phyloP scores from a whole-genome alignment of 768 basidiomycete genomes.

The Xerocomus brunneocitrinus region DNA sequence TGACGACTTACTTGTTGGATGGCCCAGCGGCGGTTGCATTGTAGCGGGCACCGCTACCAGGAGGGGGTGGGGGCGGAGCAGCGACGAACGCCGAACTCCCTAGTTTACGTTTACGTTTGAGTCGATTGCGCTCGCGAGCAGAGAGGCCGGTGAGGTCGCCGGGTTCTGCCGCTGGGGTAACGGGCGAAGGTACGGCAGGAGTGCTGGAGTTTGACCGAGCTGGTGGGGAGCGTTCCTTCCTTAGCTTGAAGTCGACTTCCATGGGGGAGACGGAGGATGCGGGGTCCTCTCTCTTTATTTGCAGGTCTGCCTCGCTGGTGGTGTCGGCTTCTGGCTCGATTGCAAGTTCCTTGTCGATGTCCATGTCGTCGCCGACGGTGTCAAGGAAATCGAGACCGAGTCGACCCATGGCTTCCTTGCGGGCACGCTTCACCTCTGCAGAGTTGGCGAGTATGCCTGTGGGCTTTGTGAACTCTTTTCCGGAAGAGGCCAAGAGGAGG shows the following conservation, averaged over 20 bases:
- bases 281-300: constrained; percentile 38
- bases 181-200: constrained; percentile 46
- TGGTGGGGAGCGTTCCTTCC: constrained; percentile 39
- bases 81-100: constrained; percentile 82
- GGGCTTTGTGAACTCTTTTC: constrained; percentile 84
- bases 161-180: constrained; percentile 38
- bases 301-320: constrained; percentile 39
- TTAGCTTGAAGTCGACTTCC: constrained; percentile 40
- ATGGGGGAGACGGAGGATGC: constrained; percentile 37
- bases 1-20: constrained; percentile 49
- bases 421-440: constrained; percentile 79
- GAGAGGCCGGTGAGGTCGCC: constrained; percentile 60
- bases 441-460: constrained; percentile 66
- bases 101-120: constrained; percentile 91
- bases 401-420: constrained; percentile 84
- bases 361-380: constrained; percentile 73
- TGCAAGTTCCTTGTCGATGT: constrained; percentile 77
- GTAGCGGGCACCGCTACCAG: constrained; percentile 58
- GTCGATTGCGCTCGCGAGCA: constrained; percentile 86
- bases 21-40: constrained; percentile 51
- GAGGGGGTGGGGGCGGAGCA: constrained; percentile 57
- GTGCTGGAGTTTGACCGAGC: constrained; percentile 42
- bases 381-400: constrained; percentile 87
- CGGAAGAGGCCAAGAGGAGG: constrained; percentile 85
- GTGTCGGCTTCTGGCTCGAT: constrained; percentile 49